Conservation (phyloP, 2,329 filamentous ascomycete genomes). For the Nigrospora oryzae region DNA sequence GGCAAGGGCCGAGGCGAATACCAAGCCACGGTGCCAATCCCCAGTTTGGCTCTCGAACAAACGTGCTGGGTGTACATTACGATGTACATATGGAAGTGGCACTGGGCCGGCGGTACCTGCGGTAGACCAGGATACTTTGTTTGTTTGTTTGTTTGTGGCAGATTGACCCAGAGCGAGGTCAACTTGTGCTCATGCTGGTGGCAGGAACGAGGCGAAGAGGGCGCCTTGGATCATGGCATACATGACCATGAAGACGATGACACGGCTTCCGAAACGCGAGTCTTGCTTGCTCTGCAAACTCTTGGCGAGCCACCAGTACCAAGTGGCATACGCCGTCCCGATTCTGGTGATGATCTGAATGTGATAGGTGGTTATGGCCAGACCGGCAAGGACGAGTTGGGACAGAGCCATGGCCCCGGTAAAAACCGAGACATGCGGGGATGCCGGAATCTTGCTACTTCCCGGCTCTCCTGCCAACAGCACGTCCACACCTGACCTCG, state of each 20-base stretch:
- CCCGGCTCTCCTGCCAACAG: slow-evolving; percentile 6
- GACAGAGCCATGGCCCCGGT: slow-evolving; percentile 56
- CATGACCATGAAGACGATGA: slow-evolving; percentile 64
- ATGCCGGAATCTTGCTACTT: not conserved
- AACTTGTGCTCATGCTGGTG: slow-evolving; percentile 61
- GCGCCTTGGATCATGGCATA: slow-evolving; percentile 78
- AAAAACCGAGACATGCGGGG: slow-evolving; percentile 14
- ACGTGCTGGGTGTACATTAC: too few species aligned
- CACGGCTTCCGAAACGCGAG: slow-evolving; percentile 18
- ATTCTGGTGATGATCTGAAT: slow-evolving; percentile 90
- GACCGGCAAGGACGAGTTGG: slow-evolving; percentile 62
- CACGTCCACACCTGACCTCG: slow-evolving; percentile 46
- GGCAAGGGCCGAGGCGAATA: too few species aligned
- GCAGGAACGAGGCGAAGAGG: slow-evolving; percentile 83
- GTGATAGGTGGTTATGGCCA: slow-evolving; percentile 76
- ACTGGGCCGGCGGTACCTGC: too few species aligned
- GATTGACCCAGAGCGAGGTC: too few species aligned
- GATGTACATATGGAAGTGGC: too few species aligned
- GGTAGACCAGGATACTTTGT: too few species aligned
- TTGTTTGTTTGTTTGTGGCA: too few species aligned
- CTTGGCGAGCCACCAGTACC: slow-evolving; percentile 74
- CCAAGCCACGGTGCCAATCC: too few species aligned
- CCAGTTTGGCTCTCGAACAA: too few species aligned
- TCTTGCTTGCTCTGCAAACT: slow-evolving; percentile 25
- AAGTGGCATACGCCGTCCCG: slow-evolving; percentile 79